Evolutionary conservation across 176 grass and related monocot species (phyloP).

Genomic region (Leersia perrieri): DNA sequence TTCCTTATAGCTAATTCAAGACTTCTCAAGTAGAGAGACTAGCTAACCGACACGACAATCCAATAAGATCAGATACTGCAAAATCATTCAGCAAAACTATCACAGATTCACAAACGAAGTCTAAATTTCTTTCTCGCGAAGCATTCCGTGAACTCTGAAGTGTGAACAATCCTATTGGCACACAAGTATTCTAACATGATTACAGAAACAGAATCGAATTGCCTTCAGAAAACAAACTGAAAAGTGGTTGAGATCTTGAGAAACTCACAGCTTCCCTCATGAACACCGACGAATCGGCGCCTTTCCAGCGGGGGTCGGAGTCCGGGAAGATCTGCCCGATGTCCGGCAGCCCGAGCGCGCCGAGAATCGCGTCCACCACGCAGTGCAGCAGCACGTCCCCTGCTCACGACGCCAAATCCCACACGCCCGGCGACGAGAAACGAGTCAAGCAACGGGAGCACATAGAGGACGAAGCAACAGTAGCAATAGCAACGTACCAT

Average conservation of each 20-base stretch:
- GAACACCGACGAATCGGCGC: constrained; percentile 80
- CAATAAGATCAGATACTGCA: neutral
- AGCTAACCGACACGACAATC: neutral
- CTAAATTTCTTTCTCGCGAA: neutral
- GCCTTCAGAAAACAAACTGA: neutral
- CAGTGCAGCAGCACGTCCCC: constrained; percentile 99
- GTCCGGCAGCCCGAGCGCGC: constrained; percentile 92
- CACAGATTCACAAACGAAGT: neutral
- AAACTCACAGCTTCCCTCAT: constrained; percentile 85
- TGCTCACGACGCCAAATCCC: constrained; percentile 26
- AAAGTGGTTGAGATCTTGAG: neutral
- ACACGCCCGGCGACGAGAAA: neutral
- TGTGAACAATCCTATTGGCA: neutral
- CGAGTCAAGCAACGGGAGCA: neutral
- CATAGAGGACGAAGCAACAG: neutral
- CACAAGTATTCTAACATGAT: neutral
- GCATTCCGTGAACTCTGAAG: neutral
- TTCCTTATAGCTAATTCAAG: neutral
- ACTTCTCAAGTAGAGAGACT: neutral
- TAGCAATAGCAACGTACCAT: constrained; percentile 45
- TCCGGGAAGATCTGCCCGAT: constrained; percentile 99
- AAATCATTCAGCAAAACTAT: constrained; percentile 6
- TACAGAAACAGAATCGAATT: neutral
- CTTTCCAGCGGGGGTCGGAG: constrained; percentile 88
- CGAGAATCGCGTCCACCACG: constrained; percentile 96